A percentile compares a stretch with the other conserved stretches of the same genome.
Conservation (phyloP, 2,329 filamentous ascomycete species). For the Thielaviopsis musarum region DNA sequence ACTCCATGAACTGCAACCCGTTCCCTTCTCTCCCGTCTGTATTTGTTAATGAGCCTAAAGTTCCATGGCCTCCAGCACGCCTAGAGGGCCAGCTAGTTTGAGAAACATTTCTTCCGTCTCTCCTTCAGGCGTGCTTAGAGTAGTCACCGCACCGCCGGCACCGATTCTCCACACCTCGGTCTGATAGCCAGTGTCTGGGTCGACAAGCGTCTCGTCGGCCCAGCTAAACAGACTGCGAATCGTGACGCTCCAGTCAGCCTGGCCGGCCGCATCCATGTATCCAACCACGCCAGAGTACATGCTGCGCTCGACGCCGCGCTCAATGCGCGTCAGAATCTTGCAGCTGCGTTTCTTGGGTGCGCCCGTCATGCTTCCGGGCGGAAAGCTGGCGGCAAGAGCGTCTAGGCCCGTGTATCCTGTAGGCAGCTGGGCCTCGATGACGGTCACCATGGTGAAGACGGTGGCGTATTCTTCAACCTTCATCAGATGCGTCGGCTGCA, state of each 20-base stretch:
- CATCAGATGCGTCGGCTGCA: constrained; percentile 62
- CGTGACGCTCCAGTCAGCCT: constrained; percentile 79
- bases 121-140: constrained; percentile 58
- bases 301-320: constrained; percentile 44
- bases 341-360: constrained; percentile 89
- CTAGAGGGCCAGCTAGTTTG: constrained; percentile 45
- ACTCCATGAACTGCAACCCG: background rate
- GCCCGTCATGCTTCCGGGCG: constrained; percentile 91
- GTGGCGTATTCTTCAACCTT: constrained; percentile 80
- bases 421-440: constrained; percentile 55
- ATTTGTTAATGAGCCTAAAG: constrained; percentile 11
- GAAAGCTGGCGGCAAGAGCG: constrained; percentile 60
- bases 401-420: constrained; percentile 45
- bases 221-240: constrained; percentile 69
- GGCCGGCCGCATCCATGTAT: constrained; percentile 73
- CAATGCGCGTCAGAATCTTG: constrained; percentile 58
- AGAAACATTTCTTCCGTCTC: constrained; percentile 87
- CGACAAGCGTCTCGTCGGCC: constrained; percentile 36
- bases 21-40: background rate
- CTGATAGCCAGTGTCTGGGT: constrained; percentile 16
- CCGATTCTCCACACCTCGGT: constrained; percentile 66
- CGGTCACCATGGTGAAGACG: constrained; percentile 81
- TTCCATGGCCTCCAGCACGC: constrained; percentile 24
- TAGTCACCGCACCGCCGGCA: constrained; percentile 80
- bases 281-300: constrained; percentile 82